Evolutionary conservation across 2,329 filamentous ascomycete species (phyloP).

Genomic region (Aurifilum marmelostoma): DNA sequence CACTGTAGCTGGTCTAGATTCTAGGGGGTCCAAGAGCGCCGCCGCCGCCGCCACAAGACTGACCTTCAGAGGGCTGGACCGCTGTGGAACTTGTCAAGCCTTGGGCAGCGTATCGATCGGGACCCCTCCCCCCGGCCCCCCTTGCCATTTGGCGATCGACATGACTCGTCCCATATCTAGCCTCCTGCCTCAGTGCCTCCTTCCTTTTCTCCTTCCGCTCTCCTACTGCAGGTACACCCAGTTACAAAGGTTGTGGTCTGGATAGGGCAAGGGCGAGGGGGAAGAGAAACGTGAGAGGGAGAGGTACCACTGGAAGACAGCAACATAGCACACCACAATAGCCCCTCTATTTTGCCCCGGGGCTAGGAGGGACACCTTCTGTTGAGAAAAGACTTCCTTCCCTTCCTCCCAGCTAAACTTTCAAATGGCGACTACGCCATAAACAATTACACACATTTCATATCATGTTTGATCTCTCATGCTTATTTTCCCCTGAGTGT

Average conservation of each 20-base stretch:
- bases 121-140: not conserved
- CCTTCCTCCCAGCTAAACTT: no score
- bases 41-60: not conserved
- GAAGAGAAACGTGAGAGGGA: not conserved
- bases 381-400: no score
- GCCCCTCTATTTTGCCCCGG: no score
- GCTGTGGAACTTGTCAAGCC: not conserved
- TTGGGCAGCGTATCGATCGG: not conserved
- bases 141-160: not conserved
- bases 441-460: not conserved
- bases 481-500: not conserved
- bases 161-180: slow-evolving; percentile 1
- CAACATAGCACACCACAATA: no score
- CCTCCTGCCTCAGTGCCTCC: not conserved
- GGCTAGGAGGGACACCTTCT: no score
- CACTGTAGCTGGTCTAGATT: not conserved
- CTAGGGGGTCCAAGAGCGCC: not conserved
- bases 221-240: not conserved
- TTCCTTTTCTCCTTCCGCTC: not conserved
- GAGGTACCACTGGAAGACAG: not conserved
- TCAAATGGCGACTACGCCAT: not conserved
- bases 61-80: not conserved
- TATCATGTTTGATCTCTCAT: not conserved
- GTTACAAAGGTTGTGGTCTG: not conserved
- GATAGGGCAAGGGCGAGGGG: not conserved